phyloP scores from a whole-genome alignment of 2,329 filamentous ascomycete species.

The Cercospora sp. region DNA sequence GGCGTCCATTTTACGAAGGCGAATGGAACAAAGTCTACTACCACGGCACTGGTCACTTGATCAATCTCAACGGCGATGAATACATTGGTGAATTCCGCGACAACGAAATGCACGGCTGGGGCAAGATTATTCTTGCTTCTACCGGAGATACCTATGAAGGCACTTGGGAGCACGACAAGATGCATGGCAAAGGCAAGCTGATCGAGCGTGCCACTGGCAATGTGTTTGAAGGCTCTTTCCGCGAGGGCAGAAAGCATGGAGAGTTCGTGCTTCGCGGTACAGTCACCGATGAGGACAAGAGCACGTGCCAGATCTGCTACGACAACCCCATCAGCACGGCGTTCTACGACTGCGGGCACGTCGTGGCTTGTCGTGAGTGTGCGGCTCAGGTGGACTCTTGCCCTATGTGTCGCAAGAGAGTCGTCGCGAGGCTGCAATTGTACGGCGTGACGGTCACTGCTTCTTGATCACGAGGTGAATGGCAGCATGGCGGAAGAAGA shows the following conservation, averaged over 20 bases:
- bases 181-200: slow-evolving; percentile 60
- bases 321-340: slow-evolving; percentile 60
- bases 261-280: slow-evolving; percentile 64
- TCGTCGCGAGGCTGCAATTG: slow-evolving; percentile 60
- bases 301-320: slow-evolving; percentile 63
- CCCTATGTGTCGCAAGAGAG: slow-evolving; percentile 61
- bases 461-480: background rate
- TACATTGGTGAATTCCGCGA: slow-evolving; percentile 59
- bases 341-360: slow-evolving; percentile 65
- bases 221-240: slow-evolving; percentile 62
- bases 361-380: slow-evolving; percentile 62
- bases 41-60: slow-evolving; percentile 58
- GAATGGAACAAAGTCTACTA: slow-evolving; percentile 43
- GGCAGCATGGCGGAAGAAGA: background rate
- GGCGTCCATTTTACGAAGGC: slow-evolving; percentile 58
- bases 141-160: slow-evolving; percentile 65
- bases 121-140: slow-evolving; percentile 57
- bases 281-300: slow-evolving; percentile 61
- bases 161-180: slow-evolving; percentile 64
- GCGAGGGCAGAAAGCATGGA: slow-evolving; percentile 61
- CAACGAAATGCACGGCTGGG: slow-evolving; percentile 56
- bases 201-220: slow-evolving; percentile 60
- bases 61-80: slow-evolving; percentile 55
- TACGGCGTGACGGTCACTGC: slow-evolving; percentile 39
- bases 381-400: slow-evolving; percentile 60